These are phyloP conservation scores for Fusarium globosum DNA, from an alignment of 2,329 filamentous ascomycete genomes.

Conservation along the genomic window DNA sequence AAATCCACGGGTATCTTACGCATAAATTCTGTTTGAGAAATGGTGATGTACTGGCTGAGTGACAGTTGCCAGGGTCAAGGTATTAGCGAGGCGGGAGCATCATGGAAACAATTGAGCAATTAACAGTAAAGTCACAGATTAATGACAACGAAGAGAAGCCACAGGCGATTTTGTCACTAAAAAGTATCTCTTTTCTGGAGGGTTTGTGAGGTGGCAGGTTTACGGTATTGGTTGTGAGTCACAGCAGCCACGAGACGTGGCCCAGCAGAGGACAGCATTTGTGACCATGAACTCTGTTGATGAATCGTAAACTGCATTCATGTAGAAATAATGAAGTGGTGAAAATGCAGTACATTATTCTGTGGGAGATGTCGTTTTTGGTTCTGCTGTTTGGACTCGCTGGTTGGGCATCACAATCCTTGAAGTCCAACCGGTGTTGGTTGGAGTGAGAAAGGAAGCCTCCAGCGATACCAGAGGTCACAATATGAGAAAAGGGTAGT, in stretches of 20 bases:
- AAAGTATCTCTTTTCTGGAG: background rate
- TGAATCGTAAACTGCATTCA: fast-evolving
- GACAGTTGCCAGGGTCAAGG: background rate
- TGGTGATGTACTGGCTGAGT: background rate
- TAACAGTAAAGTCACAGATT: background rate
- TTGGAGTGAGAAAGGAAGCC: background rate
- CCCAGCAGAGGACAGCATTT: too few species aligned
- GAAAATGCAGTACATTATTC: fast-evolving
- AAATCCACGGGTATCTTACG: too few species aligned
- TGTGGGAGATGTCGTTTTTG: background rate
- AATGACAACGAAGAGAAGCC: fast-evolving
- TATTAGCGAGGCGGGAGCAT: background rate
- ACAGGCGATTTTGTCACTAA: fast-evolving
- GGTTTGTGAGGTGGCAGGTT: background rate
- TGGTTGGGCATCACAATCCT: background rate
- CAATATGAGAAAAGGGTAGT: fast-evolving
- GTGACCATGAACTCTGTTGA: background rate
- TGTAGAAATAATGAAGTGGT: fast-evolving
- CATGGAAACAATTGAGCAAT: background rate
- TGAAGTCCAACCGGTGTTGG: fast-evolving
- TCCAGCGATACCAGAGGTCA: fast-evolving
- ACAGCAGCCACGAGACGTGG: background rate
- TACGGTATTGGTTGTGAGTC: background rate
- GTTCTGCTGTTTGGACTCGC: background rate
- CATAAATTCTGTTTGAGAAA: background rate